A percentile compares a stretch with the other conserved stretches of the same genome.
Evolutionary conservation across 306 rosid species (phyloP).

Genomic region (Acacia confusa): DNA sequence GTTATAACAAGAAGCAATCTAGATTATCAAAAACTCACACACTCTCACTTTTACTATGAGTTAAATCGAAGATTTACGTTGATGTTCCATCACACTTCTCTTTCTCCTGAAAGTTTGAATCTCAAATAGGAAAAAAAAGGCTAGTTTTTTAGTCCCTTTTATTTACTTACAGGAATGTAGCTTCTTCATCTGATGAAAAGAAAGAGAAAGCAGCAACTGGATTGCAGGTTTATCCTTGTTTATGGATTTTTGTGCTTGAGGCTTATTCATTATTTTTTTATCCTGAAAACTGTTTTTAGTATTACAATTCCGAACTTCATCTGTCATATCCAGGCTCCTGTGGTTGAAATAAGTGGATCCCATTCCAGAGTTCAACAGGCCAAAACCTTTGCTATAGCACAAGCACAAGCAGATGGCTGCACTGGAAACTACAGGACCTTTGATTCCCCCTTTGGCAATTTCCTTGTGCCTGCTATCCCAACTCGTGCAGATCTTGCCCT

Average conservation of each 20-base stretch:
- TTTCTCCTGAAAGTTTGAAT: not conserved
- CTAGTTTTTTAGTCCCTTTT: not conserved
- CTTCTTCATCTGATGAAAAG: constrained; percentile 28
- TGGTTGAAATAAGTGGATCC: constrained; percentile 26
- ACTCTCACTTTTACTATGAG: not conserved
- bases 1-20: not conserved
- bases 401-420: constrained; percentile 63
- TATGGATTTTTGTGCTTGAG: not conserved
- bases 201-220: constrained; percentile 15
- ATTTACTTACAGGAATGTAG: constrained; percentile 3
- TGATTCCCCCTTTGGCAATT: constrained; percentile 63
- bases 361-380: constrained; percentile 47
- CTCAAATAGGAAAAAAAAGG: not conserved
- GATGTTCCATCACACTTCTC: not conserved
- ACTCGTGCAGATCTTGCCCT: constrained; percentile 42
- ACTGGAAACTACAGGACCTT: constrained; percentile 54
- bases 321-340: constrained; percentile 30
- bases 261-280: not conserved
- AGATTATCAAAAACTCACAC: not conserved
- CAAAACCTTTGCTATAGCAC: constrained; percentile 46
- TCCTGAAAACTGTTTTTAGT: no score
- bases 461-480: constrained; percentile 60
- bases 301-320: not conserved
- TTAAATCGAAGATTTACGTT: not conserved
- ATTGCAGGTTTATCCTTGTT: constrained; percentile 5